Evolutionary conservation across 306 rosid species (phyloP), one percentile per base, ranked within the genome.

Genomic region (Parietaria judaica): DNA sequence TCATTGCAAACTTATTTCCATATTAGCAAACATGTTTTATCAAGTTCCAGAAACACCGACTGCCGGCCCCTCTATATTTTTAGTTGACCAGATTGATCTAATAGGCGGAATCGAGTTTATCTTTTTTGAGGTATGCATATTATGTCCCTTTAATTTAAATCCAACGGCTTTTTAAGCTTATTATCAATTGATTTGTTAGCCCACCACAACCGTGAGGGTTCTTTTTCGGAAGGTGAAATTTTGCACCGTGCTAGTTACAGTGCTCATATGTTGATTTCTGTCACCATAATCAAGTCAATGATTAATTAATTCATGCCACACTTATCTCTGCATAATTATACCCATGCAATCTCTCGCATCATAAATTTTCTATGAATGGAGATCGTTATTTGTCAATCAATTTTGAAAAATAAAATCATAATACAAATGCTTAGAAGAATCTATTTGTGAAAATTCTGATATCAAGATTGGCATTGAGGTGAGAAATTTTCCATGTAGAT

Each of bases 1-100:
- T 71, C 97, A 84, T 66, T 72, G 89, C 83, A 94, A 86, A 81
- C 97, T 94, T 66, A 79, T 89, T 78, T 86, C 89, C 72, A 66
- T 94, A 88, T 68, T 94, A 71, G 85, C 95, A 61, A 88, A 94
- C 80, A 86, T 88, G 97, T 94, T 94, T 80, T 94, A 94, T 68
- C 79, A 84, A 67, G 89, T 86, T 63, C 80, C 79, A 17, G 87
- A 85, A 64, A 86, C 68, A 0, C 68, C 78, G 67, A 67, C 67
- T 64, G 73, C 79, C 52, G 65, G 74, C 52, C 66, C 83, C 45
- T 81, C 82, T 8, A 70, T 79, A 56, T 92, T 94, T 76, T 89
- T 94, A 48, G 80, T 75, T 50, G 87, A 83, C 68, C 99, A 94
- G 74, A 83, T 94, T 81, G 94, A 86, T 79, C 84, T 88, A 76